Base-by-base conservation (phyloP, 352 stramenopile genomes). In the Saprolegnia diclina region DNA sequence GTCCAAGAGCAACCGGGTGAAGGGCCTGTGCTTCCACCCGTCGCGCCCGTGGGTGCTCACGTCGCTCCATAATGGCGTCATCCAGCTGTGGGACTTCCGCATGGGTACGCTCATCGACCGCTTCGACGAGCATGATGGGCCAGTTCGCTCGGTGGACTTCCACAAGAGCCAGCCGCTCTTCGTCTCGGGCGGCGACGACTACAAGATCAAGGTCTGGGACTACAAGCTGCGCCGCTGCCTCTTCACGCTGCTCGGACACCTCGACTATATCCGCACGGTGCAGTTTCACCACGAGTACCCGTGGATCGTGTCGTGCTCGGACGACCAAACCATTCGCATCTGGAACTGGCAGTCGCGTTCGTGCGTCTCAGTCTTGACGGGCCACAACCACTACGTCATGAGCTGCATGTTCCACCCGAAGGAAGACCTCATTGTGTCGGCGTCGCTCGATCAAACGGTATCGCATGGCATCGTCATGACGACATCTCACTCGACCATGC, bases 351-450 rank as follows among this genome's bases (percentile, higher is more conserved):
- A 99, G 79, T 98, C 91, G 65, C 89, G 98, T 59, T 98, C 90
- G 24, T 99, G 97, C 81, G 90, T 99, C 32, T 98, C 93, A n/a
- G 98, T 99, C 50, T 86, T 99, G 67, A 99, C 97, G 45, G 98
- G 98, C 40, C 98, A 99, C 83, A 99, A 99, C 77, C 97, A 99
- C 87, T 99, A 99, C 79, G 97, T 99, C 72, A 99, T 99, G 98
- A 99, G 96, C 79, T 97, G 97, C 0, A 77, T 88, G n/a, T 99
- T 99, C 81, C 97, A 99, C 82, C 97, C 97, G 4, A 98, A 98
- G 74, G 97, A 99, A 75, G 97, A 99, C 82, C 83, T 99, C n/a
- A 98, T 99, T 72, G 96, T 99, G 53, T 98, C 92, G 45, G 97
- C 97, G 24, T 98, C 92, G 53, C 86, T 99, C 56, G 97, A 99